These are phyloP conservation scores for Fragaria iinumae DNA, from an alignment of 306 rosid genomes.

Conservation along the genomic window DNA sequence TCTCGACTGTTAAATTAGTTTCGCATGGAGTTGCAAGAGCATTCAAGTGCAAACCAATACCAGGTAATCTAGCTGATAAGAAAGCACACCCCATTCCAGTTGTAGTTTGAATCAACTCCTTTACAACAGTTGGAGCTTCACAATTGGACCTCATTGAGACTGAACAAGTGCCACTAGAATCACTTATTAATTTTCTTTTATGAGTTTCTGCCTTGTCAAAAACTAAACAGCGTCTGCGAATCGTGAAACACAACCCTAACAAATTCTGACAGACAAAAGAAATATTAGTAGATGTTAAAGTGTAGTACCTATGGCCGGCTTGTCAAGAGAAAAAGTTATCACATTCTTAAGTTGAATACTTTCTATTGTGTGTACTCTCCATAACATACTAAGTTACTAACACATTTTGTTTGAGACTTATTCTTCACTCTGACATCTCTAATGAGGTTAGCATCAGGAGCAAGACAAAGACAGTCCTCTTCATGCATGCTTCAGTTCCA, in stretches of 20 bases:
- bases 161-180: constrained; percentile 3
- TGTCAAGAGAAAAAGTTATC: too few species aligned
- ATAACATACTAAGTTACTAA: too few species aligned
- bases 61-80: constrained; percentile 21
- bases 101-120: background rate
- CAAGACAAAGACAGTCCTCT: too few species aligned
- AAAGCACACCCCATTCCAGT: background rate
- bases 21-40: constrained; percentile 19
- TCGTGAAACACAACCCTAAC: background rate
- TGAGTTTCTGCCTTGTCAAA: constrained; percentile 28
- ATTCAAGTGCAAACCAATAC: constrained; percentile 33
- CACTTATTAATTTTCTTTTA: constrained; percentile 14
- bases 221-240: constrained; percentile 28
- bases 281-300: too few species aligned
- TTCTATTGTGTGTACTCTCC: too few species aligned
- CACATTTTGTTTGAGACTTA: too few species aligned
- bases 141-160: constrained; percentile 16
- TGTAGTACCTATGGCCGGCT: too few species aligned
- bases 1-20: constrained; percentile 7
- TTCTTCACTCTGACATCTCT: too few species aligned
- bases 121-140: background rate
- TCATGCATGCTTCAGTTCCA: too few species aligned
- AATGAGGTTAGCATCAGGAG: too few species aligned
- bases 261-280: too few species aligned
- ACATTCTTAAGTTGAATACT: too few species aligned